Evolutionary conservation across 225 moss, liverwort and hornwort species (phyloP).

Genomic region (Antitrichia curtipendula): DNA sequence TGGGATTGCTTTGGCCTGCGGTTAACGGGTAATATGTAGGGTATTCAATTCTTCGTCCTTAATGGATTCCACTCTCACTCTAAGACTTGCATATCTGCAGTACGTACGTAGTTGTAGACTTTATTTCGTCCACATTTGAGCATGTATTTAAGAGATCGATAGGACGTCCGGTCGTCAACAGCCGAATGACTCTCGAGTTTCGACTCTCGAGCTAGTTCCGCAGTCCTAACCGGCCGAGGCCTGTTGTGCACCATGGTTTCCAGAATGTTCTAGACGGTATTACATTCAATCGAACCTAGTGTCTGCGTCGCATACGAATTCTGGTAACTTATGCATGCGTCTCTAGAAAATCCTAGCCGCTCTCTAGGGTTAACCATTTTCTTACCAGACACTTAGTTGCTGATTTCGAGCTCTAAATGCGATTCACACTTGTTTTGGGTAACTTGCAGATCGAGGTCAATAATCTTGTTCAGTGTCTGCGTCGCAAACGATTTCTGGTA

Average conservation of each 20-base stretch:
- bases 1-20: background rate
- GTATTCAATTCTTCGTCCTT: background rate
- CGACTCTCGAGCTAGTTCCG: background rate
- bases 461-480: background rate
- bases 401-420: background rate
- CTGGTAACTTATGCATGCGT: background rate
- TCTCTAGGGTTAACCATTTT: background rate
- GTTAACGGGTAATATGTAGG: background rate
- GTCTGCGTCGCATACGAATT: background rate
- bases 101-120: background rate
- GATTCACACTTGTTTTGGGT: background rate
- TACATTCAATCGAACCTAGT: background rate
- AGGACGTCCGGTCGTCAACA: too few species aligned
- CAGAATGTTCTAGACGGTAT: background rate
- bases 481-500: background rate
- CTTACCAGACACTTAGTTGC: background rate
- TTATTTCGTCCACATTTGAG: background rate
- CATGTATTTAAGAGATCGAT: too few species aligned
- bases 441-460: background rate
- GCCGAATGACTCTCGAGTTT: too few species aligned
- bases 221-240: too few species aligned
- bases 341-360: background rate
- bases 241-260: background rate
- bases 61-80: background rate
- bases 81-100: background rate